A percentile compares a stretch with the other conserved stretches of the same genome.
Evolutionary conservation across 345 rosid species (phyloP).

Genomic region (Theobroma cacao): DNA sequence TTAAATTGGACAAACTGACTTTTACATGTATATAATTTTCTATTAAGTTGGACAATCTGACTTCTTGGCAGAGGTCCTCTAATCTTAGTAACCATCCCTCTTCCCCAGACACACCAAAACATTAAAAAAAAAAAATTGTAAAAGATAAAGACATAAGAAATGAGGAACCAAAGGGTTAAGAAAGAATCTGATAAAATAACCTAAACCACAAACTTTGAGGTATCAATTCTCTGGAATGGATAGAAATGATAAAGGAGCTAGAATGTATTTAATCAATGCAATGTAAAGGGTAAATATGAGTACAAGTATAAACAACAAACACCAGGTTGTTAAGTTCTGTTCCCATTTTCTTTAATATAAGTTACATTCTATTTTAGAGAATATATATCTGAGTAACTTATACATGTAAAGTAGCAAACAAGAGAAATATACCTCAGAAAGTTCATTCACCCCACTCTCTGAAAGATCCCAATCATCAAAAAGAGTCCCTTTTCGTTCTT

Average conservation of each 20-base stretch:
- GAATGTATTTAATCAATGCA: neutral
- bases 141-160: neutral
- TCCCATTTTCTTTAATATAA: neutral
- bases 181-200: neutral
- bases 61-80: neutral
- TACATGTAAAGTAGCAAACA: slow-evolving; percentile 4
- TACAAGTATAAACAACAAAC: neutral
- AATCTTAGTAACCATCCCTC: neutral
- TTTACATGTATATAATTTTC: neutral
- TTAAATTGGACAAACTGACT: too few species aligned
- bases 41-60: neutral
- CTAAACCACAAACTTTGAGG: neutral
- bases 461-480: slow-evolving; percentile 94
- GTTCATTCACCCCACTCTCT: slow-evolving; percentile 63
- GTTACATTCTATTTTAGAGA: neutral
- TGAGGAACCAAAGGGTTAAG: neutral
- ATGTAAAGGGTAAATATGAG: neutral
- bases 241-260: slow-evolving; percentile 5
- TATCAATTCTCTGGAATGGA: neutral
- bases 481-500: slow-evolving; percentile 65
- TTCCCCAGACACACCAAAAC: too few species aligned
- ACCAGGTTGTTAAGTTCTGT: neutral
- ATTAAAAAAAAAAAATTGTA: neutral
- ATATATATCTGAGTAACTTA: neutral
- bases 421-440: slow-evolving; percentile 59